phyloP scores from a whole-genome alignment of 192 early-diverging fungal genomes.

The Thamnidium elegans region DNA sequence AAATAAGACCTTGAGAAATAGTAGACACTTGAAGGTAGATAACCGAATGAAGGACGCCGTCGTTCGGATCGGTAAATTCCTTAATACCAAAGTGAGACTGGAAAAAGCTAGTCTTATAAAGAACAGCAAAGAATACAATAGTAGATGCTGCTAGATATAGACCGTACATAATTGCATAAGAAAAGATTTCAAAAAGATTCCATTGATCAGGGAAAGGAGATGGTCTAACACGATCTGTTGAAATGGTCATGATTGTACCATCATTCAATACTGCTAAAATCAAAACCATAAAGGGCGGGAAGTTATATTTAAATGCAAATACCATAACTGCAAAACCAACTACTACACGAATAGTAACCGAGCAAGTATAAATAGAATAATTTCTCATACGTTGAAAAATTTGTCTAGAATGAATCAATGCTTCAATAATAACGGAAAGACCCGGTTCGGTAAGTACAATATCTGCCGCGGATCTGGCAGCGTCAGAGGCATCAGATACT shows the following conservation, averaged over 20 bases:
- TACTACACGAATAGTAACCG: conserved; percentile 80
- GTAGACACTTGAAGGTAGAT: conserved; percentile 82
- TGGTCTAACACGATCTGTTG: conserved; percentile 80
- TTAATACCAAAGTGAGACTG: conserved; percentile 36
- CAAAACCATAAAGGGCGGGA: conserved; percentile 83
- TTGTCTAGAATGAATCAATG: conserved; percentile 84
- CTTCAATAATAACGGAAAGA: conserved; percentile 87
- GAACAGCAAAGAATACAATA: conserved; percentile 64
- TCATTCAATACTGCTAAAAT: conserved; percentile 91
- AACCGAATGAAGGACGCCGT: conserved; percentile 68
- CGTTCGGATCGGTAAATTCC: conserved; percentile 50
- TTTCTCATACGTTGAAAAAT: conserved; percentile 97
- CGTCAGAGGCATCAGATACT: conserved; percentile 73
- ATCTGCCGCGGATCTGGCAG: conserved; percentile 73
- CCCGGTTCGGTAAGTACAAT: conserved; percentile 79
- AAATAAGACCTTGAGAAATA: conserved; percentile 75
- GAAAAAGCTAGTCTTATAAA: conserved; percentile 64
- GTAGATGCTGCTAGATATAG: conserved; percentile 81
- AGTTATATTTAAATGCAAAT: conserved; percentile 78
- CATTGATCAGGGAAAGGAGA: conserved; percentile 84
- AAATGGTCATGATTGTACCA: conserved; percentile 90
- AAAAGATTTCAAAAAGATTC: conserved; percentile 85
- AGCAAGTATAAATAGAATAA: conserved; percentile 90
- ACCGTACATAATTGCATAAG: conserved; percentile 84
- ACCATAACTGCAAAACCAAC: conserved; percentile 67